Percentiles rank a stretch among this genome's conserved stretches.
These are phyloP conservation scores for Coemansia sp. DNA, from an alignment of 192 early-diverging fungal species.

Conservation along the genomic window DNA sequence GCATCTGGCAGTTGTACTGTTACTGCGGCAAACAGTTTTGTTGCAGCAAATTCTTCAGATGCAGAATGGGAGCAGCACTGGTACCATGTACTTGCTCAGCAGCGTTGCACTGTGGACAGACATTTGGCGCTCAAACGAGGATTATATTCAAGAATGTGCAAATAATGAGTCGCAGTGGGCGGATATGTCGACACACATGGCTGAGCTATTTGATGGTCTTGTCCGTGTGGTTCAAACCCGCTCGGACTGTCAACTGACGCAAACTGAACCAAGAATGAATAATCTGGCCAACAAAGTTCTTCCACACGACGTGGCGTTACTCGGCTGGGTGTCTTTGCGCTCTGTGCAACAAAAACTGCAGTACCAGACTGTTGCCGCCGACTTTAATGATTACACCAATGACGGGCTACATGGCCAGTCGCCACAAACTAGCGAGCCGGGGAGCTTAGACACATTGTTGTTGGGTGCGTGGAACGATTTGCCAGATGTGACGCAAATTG, in stretches of 20 bases:
- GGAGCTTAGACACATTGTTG: neutral
- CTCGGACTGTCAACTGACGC: slow-evolving; percentile 1
- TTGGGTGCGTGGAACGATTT: slow-evolving; percentile 12
- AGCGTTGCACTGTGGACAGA: slow-evolving; percentile 44
- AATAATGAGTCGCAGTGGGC: neutral
- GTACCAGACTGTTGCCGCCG: slow-evolving; percentile 11
- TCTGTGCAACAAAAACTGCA: slow-evolving; percentile 18
- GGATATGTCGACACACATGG: neutral
- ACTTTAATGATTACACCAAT: neutral
- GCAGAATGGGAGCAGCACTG: neutral
- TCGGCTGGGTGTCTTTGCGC: slow-evolving; percentile 40
- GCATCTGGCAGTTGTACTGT: slow-evolving; percentile 29
- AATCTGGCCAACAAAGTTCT: slow-evolving; percentile 20
- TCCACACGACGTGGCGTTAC: slow-evolving; percentile 37
- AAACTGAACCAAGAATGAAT: neutral
- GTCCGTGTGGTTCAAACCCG: slow-evolving; percentile 7
- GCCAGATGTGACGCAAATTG: slow-evolving; percentile 5
- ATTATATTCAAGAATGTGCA: neutral
- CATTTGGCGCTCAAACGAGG: slow-evolving; percentile 35
- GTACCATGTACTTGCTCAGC: slow-evolving; percentile 20
- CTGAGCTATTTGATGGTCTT: slow-evolving; percentile 19
- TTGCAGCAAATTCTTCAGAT: slow-evolving; percentile 22
- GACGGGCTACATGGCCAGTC: neutral
- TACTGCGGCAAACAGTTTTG: slow-evolving; percentile 25
- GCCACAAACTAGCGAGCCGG: neutral